Conservation (phyloP, 2,329 filamentous ascomycete genomes). For the Fusarium newnesense region DNA sequence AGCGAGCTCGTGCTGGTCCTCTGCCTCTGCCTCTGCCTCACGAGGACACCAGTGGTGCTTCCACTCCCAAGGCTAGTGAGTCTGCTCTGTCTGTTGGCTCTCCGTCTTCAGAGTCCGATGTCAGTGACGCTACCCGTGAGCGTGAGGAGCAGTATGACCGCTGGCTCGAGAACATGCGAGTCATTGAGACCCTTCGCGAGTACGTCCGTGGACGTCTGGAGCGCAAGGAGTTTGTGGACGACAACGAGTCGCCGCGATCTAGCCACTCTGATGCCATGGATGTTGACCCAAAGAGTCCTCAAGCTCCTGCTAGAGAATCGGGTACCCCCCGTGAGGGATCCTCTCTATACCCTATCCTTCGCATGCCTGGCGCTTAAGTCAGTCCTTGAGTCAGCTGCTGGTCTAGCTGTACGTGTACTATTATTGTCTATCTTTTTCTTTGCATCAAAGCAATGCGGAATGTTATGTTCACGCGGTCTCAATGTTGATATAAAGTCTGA, state of each 20-base stretch:
- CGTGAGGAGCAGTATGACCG: conserved; percentile 71
- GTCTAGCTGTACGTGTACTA: conserved; percentile 39
- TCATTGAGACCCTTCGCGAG: conserved; percentile 70
- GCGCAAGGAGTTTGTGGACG: conserved; percentile 62
- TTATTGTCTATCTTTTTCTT: conserved; percentile 18
- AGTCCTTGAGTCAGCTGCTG: conserved; percentile 13
- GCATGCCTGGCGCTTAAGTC: conserved; percentile 49
- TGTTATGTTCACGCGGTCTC: not conserved
- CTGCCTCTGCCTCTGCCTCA: conserved; percentile 51
- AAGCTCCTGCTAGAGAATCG: conserved; percentile 39
- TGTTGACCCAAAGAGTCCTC: conserved; percentile 49
- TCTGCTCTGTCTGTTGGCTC: conserved; percentile 61
- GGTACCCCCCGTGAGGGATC: conserved; percentile 45
- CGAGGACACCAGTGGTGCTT: conserved; percentile 52
- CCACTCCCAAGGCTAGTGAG: conserved; percentile 58
- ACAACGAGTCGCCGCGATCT: conserved; percentile 27
- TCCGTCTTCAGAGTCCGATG: conserved; percentile 65
- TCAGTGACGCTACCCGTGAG: conserved; percentile 61
- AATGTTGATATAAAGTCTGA: conserved; percentile 3
- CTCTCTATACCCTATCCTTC: conserved; percentile 55
- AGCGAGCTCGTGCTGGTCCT: conserved; percentile 62
- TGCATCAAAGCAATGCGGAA: not conserved
- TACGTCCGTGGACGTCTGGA: conserved; percentile 68
- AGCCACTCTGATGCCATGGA: conserved; percentile 51
- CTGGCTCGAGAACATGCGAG: conserved; percentile 74